A percentile compares a stretch with the other conserved stretches of the same genome.
These are phyloP conservation scores for Ophiostoma perfectum DNA, from an alignment of 2,329 filamentous ascomycete species.

Conservation along the genomic window DNA sequence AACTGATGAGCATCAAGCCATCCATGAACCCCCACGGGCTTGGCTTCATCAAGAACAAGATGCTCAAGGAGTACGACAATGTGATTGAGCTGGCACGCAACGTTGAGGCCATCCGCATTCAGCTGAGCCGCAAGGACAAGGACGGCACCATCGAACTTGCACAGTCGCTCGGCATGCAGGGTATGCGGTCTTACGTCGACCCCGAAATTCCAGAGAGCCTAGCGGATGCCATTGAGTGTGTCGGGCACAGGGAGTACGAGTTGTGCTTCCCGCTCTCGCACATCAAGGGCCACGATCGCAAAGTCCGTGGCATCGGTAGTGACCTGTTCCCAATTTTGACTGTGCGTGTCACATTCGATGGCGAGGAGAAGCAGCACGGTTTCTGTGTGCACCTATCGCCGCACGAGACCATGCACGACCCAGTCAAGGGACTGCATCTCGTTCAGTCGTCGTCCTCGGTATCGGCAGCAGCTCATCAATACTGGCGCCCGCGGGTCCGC, in stretches of 20 bases:
- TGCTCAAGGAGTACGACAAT: slow-evolving; percentile 24
- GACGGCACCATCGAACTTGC: slow-evolving; percentile 18
- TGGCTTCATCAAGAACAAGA: slow-evolving; percentile 15
- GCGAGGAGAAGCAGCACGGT: slow-evolving; percentile 11
- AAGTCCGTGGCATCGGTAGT: slow-evolving; percentile 25
- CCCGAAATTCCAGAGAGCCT: slow-evolving; percentile 25
- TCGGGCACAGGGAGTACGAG: slow-evolving; percentile 27
- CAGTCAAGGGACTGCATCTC: slow-evolving; percentile 4
- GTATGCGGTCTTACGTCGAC: slow-evolving; percentile 20
- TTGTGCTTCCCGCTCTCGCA: slow-evolving; percentile 28
- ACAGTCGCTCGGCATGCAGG: slow-evolving; percentile 25
- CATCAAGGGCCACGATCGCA: slow-evolving; percentile 24
- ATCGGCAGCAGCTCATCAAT: slow-evolving; percentile 5
- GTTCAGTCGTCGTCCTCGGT: slow-evolving; percentile 17
- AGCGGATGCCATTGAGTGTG: slow-evolving; percentile 25
- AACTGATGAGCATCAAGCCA: slow-evolving; percentile 22
- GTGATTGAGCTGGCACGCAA: slow-evolving; percentile 24
- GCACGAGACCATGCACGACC: slow-evolving; percentile 20
- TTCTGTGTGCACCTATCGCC: slow-evolving; percentile 29
- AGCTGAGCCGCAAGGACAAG: slow-evolving; percentile 22
- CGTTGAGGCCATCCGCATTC: slow-evolving; percentile 24
- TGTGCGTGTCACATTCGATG: slow-evolving; percentile 26
- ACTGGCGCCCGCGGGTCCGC: slow-evolving; percentile 14
- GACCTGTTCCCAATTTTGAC: slow-evolving; percentile 25
- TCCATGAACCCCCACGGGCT: slow-evolving; percentile 20